Conservation (phyloP, 805 yeast species). For the Pichia gijzeniarum region DNA sequence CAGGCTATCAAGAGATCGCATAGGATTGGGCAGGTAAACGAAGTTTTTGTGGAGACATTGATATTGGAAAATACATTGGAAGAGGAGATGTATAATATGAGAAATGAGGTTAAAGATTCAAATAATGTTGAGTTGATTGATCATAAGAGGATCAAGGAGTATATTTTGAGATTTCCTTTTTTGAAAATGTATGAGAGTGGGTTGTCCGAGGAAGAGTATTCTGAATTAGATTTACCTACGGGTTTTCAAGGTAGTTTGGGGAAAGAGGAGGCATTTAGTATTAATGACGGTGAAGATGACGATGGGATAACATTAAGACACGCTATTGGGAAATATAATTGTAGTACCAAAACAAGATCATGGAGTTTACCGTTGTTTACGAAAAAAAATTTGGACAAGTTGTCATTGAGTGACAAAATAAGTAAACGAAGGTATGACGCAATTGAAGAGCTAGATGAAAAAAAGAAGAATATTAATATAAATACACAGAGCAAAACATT, state of each 20-base stretch:
- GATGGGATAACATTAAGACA: slow-evolving; percentile 10
- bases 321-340: slow-evolving; percentile 15
- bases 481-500: slow-evolving; percentile 3
- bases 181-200: slow-evolving; percentile 30
- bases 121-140: slow-evolving; percentile 43
- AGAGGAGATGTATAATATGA: slow-evolving; percentile 52
- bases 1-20: slow-evolving; percentile 76
- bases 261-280: background rate
- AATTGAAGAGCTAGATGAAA: slow-evolving; percentile 5
- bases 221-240: slow-evolving; percentile 15
- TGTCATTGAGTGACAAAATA: slow-evolving; percentile 20
- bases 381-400: slow-evolving; percentile 24
- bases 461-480: slow-evolving; percentile 10
- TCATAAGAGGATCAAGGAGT: slow-evolving; percentile 52
- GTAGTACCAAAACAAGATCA: slow-evolving; percentile 5
- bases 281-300: slow-evolving; percentile 16
- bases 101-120: slow-evolving; percentile 19
- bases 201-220: slow-evolving; percentile 27
- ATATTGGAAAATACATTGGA: slow-evolving; percentile 58
- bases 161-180: slow-evolving; percentile 45
- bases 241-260: slow-evolving; percentile 10
- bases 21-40: slow-evolving; percentile 62
- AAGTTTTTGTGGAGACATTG: slow-evolving; percentile 63
- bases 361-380: slow-evolving; percentile 37
- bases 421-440: slow-evolving; percentile 10